Percentiles rank a stretch among this genome's conserved stretches.
Conservation (phyloP, 2,329 filamentous ascomycete species). For the Exophiala xenobiotica region DNA sequence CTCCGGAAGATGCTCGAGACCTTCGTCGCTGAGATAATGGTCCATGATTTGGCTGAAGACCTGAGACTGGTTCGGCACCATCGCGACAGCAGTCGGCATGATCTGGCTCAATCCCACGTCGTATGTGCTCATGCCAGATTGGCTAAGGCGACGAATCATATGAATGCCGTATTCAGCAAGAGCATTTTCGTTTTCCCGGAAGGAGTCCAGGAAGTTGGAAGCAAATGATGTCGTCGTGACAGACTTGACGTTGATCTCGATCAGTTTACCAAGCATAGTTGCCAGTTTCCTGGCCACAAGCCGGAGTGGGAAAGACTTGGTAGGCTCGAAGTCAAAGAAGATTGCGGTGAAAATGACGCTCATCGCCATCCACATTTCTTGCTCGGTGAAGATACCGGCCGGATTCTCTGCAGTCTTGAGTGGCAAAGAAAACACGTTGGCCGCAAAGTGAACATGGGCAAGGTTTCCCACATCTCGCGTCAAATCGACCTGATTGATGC, state of each 20-base stretch:
- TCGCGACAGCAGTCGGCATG: constrained; percentile 64
- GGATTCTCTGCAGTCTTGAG: constrained; percentile 55
- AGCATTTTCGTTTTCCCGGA: constrained; percentile 53
- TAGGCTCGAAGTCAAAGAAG: constrained; percentile 65
- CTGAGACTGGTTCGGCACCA: constrained; percentile 70
- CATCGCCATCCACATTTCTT: constrained; percentile 60
- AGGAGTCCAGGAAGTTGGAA: constrained; percentile 50
- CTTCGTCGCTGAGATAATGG: constrained; percentile 64
- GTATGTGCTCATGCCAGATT: constrained; percentile 60
- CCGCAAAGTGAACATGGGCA: constrained; percentile 56
- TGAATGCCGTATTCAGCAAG: constrained; percentile 65
- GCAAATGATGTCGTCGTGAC: constrained; percentile 57
- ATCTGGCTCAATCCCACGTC: constrained; percentile 72
- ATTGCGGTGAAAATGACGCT: constrained; percentile 65
- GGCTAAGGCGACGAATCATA: constrained; percentile 64
- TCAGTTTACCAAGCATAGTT: constrained; percentile 58
- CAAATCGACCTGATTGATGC: constrained; percentile 68
- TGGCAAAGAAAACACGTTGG: constrained; percentile 55
- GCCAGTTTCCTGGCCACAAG: constrained; percentile 59
- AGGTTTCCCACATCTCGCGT: constrained; percentile 58
- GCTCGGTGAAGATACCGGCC: constrained; percentile 55
- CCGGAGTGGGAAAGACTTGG: constrained; percentile 64
- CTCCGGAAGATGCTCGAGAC: constrained; percentile 57
- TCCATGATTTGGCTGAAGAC: constrained; percentile 72
- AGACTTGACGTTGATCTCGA: constrained; percentile 66